Base-by-base conservation (phyloP, 192 early-diverging fungal genomes). In the Linnemannia hyalina region DNA sequence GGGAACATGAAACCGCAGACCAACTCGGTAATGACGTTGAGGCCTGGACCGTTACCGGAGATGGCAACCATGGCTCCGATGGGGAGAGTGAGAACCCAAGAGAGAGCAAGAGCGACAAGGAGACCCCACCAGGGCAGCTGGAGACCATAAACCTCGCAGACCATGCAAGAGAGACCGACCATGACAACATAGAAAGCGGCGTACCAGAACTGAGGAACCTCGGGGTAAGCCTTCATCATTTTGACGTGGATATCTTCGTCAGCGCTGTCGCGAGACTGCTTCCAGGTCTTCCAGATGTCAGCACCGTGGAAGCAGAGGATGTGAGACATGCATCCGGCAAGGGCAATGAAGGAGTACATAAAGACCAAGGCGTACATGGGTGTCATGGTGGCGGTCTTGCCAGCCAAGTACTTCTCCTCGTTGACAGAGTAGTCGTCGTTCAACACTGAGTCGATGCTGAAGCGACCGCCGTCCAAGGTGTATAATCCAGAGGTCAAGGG, bases 1-100 rank as follows among this genome's bases (percentile, higher is more conserved):
- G 94, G 92, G 26, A 90, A 72, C 44, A 92, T 88, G 84, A 88
- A 88, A 47, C 94, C 93, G 73, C 89, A 89, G 46, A 94, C 80
- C 71, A 92, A 78, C 89, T 95, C 91, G 1, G 93, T 74, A 41
- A 93, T 88, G 55, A 95, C 89, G 68, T 92, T 93, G 36, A 92
- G 78, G 18, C 88, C 86, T 49, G 89, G 80, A 23, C 81, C 75
- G 60, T 85, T 81, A 68, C 89, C 90, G 40, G 92, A 84, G 60
- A 93, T 85, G 41, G 91, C 93, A 63, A 82, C 75, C 75, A 93
- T 87, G 40, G 92, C 80, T 23, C 93, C 92, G 47, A 93, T 75
- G 41, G 93, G 93, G 4, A 94, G 42, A 16, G 89, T 88, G 73
- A 88, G 85, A 26, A 78, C 60, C 70, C 76, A 55, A 15, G 85